Percentiles rank a stretch among this genome's conserved stretches.
Conservation (phyloP, 352 stramenopile species). For the Pythium scleroteichum region DNA sequence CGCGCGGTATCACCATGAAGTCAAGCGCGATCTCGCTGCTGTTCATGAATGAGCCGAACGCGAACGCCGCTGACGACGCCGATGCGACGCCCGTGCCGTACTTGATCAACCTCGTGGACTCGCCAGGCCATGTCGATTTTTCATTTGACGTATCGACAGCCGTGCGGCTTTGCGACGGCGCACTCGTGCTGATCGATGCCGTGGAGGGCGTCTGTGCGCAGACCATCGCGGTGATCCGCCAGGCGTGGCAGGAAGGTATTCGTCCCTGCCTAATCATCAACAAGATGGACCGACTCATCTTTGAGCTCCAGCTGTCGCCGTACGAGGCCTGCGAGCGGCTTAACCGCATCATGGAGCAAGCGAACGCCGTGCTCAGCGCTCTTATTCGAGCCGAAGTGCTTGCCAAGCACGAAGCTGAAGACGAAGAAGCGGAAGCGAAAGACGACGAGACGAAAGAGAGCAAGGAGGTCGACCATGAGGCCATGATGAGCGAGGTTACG, state of each 20-base stretch:
- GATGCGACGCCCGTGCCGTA: constrained; percentile 50
- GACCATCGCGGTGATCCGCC: constrained; percentile 93
- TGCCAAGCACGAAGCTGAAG: constrained; percentile 59
- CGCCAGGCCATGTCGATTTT: constrained; percentile 95
- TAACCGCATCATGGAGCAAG: constrained; percentile 91
- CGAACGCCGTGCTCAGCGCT: constrained; percentile 82
- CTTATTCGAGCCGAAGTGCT: constrained; percentile 79
- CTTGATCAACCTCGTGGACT: constrained; percentile 96
- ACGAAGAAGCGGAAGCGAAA: constrained; percentile 28
- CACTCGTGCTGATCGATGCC: constrained; percentile 94
- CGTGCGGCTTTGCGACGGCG: constrained; percentile 94
- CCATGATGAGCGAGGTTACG: constrained; percentile 69
- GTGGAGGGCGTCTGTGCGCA: constrained; percentile 96
- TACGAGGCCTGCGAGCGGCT: constrained; percentile 93
- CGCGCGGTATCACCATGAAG: constrained; percentile 97
- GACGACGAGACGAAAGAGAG: constrained; percentile 15
- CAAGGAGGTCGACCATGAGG: constrained; percentile 25
- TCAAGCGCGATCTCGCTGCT: constrained; percentile 94
- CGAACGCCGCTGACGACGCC: constrained; percentile 24
- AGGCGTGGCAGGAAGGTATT: constrained; percentile 94
- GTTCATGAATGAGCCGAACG: constrained; percentile 66
- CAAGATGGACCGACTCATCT: constrained; percentile 96
- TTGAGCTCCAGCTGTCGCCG: constrained; percentile 90
- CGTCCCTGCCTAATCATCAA: constrained; percentile 96
- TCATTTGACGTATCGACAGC: constrained; percentile 95